A percentile compares a stretch with the other conserved stretches of the same genome.
Evolutionary conservation across 495 filamentous ascomycete species (phyloP).

Genomic region (Aspergillus heteromorphus): DNA sequence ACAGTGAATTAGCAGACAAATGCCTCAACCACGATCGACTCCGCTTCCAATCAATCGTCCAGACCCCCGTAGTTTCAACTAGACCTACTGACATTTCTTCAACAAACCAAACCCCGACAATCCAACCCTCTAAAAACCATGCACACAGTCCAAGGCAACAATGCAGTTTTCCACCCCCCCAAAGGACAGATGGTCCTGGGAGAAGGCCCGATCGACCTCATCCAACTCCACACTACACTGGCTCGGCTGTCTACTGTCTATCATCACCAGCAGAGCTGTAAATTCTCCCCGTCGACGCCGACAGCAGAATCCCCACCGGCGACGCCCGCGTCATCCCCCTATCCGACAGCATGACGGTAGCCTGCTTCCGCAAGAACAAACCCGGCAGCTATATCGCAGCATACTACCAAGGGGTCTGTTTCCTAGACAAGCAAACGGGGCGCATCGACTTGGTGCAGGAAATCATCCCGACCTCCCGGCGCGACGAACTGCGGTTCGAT

Average conservation of each 20-base stretch:
- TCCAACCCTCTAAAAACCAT: too few relatives aligned
- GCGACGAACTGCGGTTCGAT: constrained; percentile 19
- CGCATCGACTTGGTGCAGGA: constrained; percentile 19
- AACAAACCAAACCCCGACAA: too few relatives aligned
- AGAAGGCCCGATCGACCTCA: constrained; percentile 21
- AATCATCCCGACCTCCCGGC: constrained; percentile 20
- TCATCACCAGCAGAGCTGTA: constrained; percentile 18
- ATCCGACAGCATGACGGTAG: constrained; percentile 19
- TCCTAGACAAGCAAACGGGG: constrained; percentile 20
- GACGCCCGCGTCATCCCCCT: constrained; percentile 13
- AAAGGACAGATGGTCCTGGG: constrained; percentile 24
- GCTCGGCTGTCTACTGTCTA: constrained; percentile 25
- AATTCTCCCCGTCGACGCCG: constrained; percentile 19
- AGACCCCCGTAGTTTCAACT: too few relatives aligned
- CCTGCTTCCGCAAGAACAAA: constrained; percentile 17
- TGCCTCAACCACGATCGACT: too few relatives aligned
- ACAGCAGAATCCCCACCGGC: constrained; percentile 10
- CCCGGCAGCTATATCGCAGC: constrained; percentile 25
- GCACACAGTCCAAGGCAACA: too few relatives aligned
- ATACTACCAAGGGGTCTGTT: constrained; percentile 24
- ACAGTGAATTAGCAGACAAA: too few relatives aligned
- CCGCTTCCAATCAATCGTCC: too few relatives aligned
- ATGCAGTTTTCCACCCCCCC: constrained; percentile 16
- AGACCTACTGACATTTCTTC: too few relatives aligned
- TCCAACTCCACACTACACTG: constrained; percentile 23